Evolutionary conservation across 768 basidiomycete genomes (phyloP).

Genomic region (Daedaleopsis sinensis): DNA sequence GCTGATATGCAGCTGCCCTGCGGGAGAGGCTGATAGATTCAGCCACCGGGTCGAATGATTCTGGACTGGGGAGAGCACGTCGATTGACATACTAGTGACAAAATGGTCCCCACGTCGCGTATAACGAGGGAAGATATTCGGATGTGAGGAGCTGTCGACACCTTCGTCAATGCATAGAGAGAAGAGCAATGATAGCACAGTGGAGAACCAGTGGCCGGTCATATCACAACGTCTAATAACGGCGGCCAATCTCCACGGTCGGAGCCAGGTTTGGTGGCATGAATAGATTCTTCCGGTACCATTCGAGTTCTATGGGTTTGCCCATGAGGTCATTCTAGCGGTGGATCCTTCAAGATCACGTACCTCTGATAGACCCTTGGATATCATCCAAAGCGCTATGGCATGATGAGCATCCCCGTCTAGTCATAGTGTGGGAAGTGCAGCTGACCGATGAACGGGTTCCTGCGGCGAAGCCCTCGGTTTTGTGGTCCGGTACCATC

Average conservation of each 20-base stretch:
- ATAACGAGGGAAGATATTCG: no score
- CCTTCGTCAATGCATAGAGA: background rate
- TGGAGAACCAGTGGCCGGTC: no score
- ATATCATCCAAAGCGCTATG: constrained; percentile 87
- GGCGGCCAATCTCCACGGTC: constrained; percentile 13
- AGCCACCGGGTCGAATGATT: no score
- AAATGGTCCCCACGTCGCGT: no score
- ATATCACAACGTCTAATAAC: background rate
- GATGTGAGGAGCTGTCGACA: background rate
- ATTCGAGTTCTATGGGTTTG: constrained; percentile 69
- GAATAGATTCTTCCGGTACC: constrained; percentile 81
- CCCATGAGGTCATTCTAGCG: background rate
- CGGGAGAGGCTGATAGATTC: no score
- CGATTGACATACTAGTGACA: no score
- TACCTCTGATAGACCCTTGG: constrained; percentile 72
- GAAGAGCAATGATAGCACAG: background rate
- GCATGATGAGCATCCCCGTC: background rate
- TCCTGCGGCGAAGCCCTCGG: constrained; percentile 14
- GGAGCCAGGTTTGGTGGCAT: constrained; percentile 14
- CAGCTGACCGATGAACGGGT: constrained; percentile 57
- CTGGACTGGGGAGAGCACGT: no score
- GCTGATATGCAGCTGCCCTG: no score
- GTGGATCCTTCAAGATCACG: constrained; percentile 3
- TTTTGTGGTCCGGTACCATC: constrained; percentile 61
- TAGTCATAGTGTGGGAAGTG: background rate